phyloP scores from a whole-genome alignment of 2,329 filamentous ascomycete genomes.

The Microdochium paspali region DNA sequence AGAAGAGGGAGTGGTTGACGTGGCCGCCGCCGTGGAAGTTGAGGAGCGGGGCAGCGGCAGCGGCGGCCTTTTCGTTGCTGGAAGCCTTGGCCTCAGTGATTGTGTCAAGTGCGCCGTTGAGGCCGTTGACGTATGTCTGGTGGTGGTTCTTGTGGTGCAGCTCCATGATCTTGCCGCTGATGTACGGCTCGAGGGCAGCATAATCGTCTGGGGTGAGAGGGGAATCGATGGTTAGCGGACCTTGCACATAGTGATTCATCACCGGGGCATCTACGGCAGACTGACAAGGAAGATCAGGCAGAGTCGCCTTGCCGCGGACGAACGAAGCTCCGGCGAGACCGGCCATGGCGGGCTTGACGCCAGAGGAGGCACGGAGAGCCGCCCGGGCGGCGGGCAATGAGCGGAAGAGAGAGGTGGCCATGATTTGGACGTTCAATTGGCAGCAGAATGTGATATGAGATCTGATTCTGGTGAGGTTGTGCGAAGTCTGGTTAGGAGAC shows the following conservation, averaged over 20 bases:
- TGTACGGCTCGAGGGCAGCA: conserved; percentile 73
- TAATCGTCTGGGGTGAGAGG: conserved; percentile 73
- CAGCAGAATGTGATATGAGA: too few relatives aligned
- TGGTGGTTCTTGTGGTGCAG: conserved; percentile 78
- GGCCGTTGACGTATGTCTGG: conserved; percentile 71
- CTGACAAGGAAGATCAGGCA: conserved; percentile 78
- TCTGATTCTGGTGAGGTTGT: too few relatives aligned
- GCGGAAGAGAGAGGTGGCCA: conserved; percentile 71
- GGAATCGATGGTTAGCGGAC: not conserved
- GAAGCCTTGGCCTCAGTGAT: conserved; percentile 48
- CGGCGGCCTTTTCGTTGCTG: conserved; percentile 28
- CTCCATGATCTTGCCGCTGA: conserved; percentile 79
- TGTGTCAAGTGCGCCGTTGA: conserved; percentile 62
- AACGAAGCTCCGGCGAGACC: conserved; percentile 68
- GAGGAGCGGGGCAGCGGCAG: conserved; percentile 25
- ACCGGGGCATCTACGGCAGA: conserved; percentile 6
- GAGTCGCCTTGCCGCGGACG: conserved; percentile 78
- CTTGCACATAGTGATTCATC: conserved; percentile 2
- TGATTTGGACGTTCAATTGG: conserved; percentile 24
- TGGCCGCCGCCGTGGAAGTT: conserved; percentile 62
- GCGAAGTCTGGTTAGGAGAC: too few relatives aligned
- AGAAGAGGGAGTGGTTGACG: conserved; percentile 59
- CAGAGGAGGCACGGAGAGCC: conserved; percentile 57
- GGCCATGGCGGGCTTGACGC: conserved; percentile 44
- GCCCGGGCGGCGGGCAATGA: conserved; percentile 58